Conservation (phyloP, 2,329 filamentous ascomycete genomes). For the Penicillium psychrosexuale region DNA sequence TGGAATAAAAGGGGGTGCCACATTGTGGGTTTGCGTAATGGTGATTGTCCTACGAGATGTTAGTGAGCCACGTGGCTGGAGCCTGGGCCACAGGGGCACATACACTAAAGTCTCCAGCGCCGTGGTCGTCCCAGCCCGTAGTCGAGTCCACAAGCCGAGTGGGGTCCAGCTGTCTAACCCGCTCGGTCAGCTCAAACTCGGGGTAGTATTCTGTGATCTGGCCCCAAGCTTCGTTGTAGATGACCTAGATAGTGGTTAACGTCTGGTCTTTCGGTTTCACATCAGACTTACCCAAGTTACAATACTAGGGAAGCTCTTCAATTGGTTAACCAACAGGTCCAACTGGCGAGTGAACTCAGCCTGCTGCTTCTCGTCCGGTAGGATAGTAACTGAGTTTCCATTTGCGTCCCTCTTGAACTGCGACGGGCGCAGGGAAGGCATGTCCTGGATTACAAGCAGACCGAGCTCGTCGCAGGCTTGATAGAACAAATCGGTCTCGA, state of each 20-base stretch:
- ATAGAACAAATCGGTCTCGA: conserved; percentile 66
- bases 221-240: conserved; percentile 73
- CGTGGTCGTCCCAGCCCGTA: conserved; percentile 66
- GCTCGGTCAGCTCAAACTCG: conserved; percentile 56
- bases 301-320: conserved; percentile 64
- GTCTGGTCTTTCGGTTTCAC: not conserved
- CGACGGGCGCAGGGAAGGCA: conserved; percentile 57
- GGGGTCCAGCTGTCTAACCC: conserved; percentile 58
- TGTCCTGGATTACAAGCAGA: conserved; percentile 67
- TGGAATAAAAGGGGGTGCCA: conserved; percentile 66
- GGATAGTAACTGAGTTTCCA: conserved; percentile 12
- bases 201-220: conserved; percentile 54
- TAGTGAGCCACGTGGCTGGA: not conserved
- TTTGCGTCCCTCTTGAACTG: conserved; percentile 23
- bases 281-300: conserved; percentile 55
- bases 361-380: conserved; percentile 52
- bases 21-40: conserved; percentile 71
- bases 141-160: conserved; percentile 62
- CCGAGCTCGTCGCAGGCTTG: conserved; percentile 65
- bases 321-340: conserved; percentile 59
- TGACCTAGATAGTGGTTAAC: conserved; percentile 43
- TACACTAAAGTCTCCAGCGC: conserved; percentile 60
- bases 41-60: conserved; percentile 57
- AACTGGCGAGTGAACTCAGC: conserved; percentile 64
- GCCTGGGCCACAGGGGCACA: not conserved